Conservation (phyloP, 306 rosid species). For the Cicer pinnatifidum region DNA sequence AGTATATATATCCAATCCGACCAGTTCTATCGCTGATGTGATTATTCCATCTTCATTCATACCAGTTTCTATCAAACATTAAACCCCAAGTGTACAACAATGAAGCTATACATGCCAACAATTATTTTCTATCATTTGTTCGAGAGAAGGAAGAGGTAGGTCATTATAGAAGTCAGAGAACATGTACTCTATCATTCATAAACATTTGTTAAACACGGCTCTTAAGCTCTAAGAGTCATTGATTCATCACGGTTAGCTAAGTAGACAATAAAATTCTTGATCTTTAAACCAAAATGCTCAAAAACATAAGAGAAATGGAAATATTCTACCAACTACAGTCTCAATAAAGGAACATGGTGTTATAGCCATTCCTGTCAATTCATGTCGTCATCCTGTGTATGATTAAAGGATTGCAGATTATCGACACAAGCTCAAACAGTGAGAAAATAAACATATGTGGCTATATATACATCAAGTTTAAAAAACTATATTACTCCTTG, state of each 20-base stretch:
- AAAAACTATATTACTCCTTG: neutral
- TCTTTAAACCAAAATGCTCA: constrained; percentile 34
- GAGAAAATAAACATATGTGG: neutral
- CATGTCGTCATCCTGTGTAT: neutral
- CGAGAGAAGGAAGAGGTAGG: constrained; percentile 28
- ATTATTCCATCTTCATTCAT: too few relatives aligned
- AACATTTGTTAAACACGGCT: constrained; percentile 30
- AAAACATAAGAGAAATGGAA: constrained; percentile 14
- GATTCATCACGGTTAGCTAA: constrained; percentile 33
- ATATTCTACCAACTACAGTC: constrained; percentile 38
- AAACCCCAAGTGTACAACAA: constrained; percentile 36
- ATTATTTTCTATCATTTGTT: constrained; percentile 19
- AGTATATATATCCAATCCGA: too few relatives aligned
- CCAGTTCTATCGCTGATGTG: too few relatives aligned
- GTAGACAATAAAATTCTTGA: constrained; percentile 34
- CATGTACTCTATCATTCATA: neutral
- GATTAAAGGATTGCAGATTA: neutral
- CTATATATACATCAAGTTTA: neutral
- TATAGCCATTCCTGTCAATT: neutral
- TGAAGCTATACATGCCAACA: constrained; percentile 30
- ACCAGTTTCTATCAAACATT: neutral
- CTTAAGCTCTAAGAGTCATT: constrained; percentile 15
- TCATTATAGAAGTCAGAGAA: neutral
- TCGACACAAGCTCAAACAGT: neutral
- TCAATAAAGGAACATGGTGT: neutral